phyloP scores from a whole-genome alignment of 331 rosid species.

The Malus hybrid region DNA sequence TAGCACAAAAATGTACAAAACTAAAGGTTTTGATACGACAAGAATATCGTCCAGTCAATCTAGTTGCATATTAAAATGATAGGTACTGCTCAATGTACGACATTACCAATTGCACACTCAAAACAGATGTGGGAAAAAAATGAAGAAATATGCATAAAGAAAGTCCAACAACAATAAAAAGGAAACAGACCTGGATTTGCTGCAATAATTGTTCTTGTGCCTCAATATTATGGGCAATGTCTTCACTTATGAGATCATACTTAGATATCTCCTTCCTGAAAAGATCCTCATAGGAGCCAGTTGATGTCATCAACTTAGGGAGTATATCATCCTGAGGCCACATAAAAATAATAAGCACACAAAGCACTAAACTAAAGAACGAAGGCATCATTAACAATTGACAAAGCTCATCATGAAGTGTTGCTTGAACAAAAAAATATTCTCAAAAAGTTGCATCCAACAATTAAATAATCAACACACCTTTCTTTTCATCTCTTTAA shows the following conservation, averaged over 20 bases:
- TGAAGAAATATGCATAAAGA: neutral
- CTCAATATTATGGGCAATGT: slow-evolving; percentile 81
- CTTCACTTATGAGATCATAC: slow-evolving; percentile 81
- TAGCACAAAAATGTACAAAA: no score
- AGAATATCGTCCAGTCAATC: no score
- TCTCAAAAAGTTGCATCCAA: neutral
- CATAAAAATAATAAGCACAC: slow-evolving; percentile 8
- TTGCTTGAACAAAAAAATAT: neutral
- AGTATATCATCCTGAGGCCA: slow-evolving; percentile 80
- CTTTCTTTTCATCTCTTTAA: slow-evolving; percentile 99
- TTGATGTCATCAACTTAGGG: slow-evolving; percentile 96
- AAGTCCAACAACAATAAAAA: neutral
- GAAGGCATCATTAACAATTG: slow-evolving; percentile 6
- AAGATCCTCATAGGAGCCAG: slow-evolving; percentile 94
- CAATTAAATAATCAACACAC: slow-evolving; percentile 15
- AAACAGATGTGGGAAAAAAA: neutral
- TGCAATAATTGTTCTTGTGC: slow-evolving; percentile 89
- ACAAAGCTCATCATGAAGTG: neutral
- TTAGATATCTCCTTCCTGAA: slow-evolving; percentile 88
- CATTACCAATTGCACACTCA: neutral
- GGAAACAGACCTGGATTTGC: slow-evolving; percentile 73
- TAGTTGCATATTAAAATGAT: no score
- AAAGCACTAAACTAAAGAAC: slow-evolving; percentile 4
- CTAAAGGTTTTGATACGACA: no score
- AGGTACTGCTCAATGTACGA: no score